Evolutionary conservation across 2,329 filamentous ascomycete species (phyloP).

Genomic region (Alternaria tenuissima): DNA sequence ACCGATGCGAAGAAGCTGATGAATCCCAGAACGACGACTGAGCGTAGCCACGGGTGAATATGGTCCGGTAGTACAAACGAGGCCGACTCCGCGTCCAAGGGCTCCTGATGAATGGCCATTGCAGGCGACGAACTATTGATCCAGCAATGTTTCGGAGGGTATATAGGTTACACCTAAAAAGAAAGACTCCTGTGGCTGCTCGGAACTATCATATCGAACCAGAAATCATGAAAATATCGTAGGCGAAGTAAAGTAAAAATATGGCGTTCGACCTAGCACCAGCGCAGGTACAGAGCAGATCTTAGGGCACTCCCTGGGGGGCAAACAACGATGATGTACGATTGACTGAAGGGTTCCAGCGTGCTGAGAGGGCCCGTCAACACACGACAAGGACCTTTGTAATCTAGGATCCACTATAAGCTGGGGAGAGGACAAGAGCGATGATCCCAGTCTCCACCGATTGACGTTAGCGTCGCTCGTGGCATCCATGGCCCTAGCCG

Average conservation of each 20-base stretch:
- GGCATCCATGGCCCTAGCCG: conserved; percentile 8
- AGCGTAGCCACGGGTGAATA: conserved; percentile 54
- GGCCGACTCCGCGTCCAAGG: conserved; percentile 36
- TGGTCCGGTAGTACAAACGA: conserved; percentile 46
- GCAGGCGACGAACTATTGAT: background rate
- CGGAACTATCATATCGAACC: conserved; percentile 30
- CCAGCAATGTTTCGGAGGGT: background rate
- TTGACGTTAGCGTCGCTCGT: conserved; percentile 15
- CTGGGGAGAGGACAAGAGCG: conserved; percentile 7
- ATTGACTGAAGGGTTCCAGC: conserved; percentile 7
- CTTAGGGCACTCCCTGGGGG: conserved; percentile 18
- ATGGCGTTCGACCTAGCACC: conserved; percentile 8
- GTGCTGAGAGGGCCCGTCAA: conserved; percentile 19
- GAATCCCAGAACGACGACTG: conserved; percentile 57
- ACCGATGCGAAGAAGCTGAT: conserved; percentile 58
- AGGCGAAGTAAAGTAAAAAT: conserved; percentile 7
- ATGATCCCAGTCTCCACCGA: conserved; percentile 17
- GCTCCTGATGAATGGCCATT: conserved; percentile 30
- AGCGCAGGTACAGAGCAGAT: conserved; percentile 9
- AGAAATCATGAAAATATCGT: conserved; percentile 2
- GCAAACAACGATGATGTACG: conserved; percentile 37
- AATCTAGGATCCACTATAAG: conserved; percentile 24
- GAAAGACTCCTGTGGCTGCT: conserved; percentile 15
- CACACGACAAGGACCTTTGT: conserved; percentile 14
- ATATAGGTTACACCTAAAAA: conserved; percentile 24